Evolutionary conservation across 2,329 filamentous ascomycete species (phyloP), one percentile per base, ranked within the genome.

Genomic region (Pochonia chlamydosporia): DNA sequence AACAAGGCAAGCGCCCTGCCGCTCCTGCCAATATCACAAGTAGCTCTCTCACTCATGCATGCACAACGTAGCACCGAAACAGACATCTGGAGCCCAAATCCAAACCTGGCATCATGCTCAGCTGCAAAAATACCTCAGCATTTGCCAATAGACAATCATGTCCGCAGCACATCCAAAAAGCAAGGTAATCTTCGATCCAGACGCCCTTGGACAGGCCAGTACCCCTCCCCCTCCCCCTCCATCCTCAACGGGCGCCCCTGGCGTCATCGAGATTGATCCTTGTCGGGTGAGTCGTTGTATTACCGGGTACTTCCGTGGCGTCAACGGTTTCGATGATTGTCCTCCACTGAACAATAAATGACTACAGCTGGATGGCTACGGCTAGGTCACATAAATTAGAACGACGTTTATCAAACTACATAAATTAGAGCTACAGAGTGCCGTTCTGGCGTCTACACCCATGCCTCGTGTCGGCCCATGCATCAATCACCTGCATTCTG

Each of bases 181-280:
- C 35, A 23, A 23, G 35, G 18, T 7, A 3, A 39, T 11, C 20
- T 16, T 7, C 6, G 7, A 39, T 39, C 11, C 35, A 13, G 20
- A 9, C 9, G 20, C 18, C 3, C n/a, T 39, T 35, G 31, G 20
- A 23, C n/a, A 20, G 16, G 20, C 2, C 6, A 14, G 13, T 16
- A 18, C 20, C 14, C 11, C 16, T 43, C 30, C 46, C 46, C 46
- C 46, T 43, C 46, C 46, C 40, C 46, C 46, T 48, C 46, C 35
- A 30, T 44, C 20, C 21, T 25, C 23, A 31, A 14, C 25, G 14
- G 11, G n/a, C 41, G 28, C 21, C 33, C 46, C 46, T 44, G 46
- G 40, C 42, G 46, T 48, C 46, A 43, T 48, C 33, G 42, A 33
- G 40, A 43, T 28, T 18, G 28, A 26, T 37, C 40, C 40, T 37